Conservation (phyloP, 495 filamentous ascomycete genomes). For the Penicillium verhagenii region DNA sequence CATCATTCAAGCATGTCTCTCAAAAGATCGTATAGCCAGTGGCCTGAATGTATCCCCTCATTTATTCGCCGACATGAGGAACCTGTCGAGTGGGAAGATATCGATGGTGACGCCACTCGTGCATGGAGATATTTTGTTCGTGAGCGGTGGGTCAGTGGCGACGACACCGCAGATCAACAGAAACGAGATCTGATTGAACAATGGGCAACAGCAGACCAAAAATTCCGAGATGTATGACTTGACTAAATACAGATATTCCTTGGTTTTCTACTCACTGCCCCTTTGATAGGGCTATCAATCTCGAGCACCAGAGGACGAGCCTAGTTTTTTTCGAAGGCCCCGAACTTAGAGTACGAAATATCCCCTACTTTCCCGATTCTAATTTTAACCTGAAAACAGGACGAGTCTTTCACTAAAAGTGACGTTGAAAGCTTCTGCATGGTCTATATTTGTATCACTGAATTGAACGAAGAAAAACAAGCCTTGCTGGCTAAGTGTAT, state of each 20-base stretch:
- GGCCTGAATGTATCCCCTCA: constrained; percentile 5
- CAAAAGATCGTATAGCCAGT: constrained; percentile 4
- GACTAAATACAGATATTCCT: neutral
- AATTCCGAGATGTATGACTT: constrained; percentile 14
- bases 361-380: neutral
- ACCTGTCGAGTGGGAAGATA: constrained; percentile 1
- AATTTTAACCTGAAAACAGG: neutral
- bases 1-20: neutral
- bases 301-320: constrained; percentile 12
- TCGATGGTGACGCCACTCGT: constrained; percentile 8
- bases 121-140: constrained; percentile 15
- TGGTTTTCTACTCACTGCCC: neutral
- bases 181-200: constrained; percentile 11
- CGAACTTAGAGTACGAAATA: constrained; percentile 1
- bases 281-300: constrained; percentile 11
- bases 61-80: constrained; percentile 13
- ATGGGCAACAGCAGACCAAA: constrained; percentile 17
- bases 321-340: constrained; percentile 6
- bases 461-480: constrained; percentile 6
- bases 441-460: constrained; percentile 9
- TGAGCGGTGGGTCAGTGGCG: constrained; percentile 10
- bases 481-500: constrained; percentile 9
- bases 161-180: constrained; percentile 10
- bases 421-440: neutral
- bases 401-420: neutral